A percentile compares a stretch with the other conserved stretches of the same genome.
Conservation (phyloP, 2,329 filamentous ascomycete species). For the Colletotrichum falcatum region DNA sequence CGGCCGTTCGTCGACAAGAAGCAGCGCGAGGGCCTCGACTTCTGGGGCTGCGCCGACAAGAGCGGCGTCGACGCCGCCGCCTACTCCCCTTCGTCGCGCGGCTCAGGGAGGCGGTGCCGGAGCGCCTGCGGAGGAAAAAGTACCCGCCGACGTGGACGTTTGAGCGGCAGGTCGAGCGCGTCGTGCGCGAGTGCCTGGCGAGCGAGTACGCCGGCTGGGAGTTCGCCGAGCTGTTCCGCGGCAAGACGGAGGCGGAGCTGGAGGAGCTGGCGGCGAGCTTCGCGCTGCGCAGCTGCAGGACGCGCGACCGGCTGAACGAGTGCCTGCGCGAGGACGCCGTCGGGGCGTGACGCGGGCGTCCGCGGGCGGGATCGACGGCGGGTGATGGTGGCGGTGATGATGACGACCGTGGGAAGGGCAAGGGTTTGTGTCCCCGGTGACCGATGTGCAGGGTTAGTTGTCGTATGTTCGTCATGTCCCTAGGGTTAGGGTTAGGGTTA, state of each 20-base stretch:
- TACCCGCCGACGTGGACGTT: conserved; percentile 64
- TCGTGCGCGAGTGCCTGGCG: conserved; percentile 55
- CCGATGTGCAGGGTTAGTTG: no score
- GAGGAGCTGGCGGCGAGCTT: conserved; percentile 66
- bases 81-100: conserved; percentile 55
- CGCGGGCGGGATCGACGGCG: background rate
- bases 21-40: conserved; percentile 63
- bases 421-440: no score
- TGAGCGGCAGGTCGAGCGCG: conserved; percentile 62
- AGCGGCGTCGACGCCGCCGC: conserved; percentile 52
- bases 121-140: conserved; percentile 55
- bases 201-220: conserved; percentile 65
- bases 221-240: conserved; percentile 66
- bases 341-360: conserved; percentile 59
- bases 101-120: conserved; percentile 57
- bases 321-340: conserved; percentile 60
- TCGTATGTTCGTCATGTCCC: no score
- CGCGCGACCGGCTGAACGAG: conserved; percentile 63
- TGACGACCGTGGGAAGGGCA: background rate
- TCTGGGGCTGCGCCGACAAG: conserved; percentile 59
- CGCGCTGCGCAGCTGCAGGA: conserved; percentile 64
- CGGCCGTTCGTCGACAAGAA: conserved; percentile 68
- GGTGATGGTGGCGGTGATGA: background rate
- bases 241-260: conserved; percentile 62
- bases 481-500: no score